Conservation (phyloP, 2,329 filamentous ascomycete genomes). For the Fusarium buxicola region DNA sequence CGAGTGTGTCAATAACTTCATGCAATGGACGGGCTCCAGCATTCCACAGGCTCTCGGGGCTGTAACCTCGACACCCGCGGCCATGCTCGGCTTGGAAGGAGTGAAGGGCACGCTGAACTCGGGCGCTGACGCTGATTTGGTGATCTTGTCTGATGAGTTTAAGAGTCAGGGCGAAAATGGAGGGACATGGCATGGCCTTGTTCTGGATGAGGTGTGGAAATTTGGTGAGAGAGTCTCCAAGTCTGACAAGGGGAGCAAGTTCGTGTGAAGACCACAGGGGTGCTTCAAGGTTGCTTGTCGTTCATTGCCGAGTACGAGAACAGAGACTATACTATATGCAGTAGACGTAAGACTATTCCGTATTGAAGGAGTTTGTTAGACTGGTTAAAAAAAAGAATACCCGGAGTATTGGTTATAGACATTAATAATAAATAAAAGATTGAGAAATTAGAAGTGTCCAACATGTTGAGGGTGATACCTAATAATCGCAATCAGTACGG, state of each 20-base stretch:
- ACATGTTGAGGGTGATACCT: background rate
- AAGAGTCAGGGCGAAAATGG: conserved; percentile 40
- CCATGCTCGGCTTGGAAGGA: conserved; percentile 76
- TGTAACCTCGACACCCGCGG: conserved; percentile 81
- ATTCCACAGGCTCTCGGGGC: conserved; percentile 76
- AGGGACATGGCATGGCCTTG: conserved; percentile 62
- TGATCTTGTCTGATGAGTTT: conserved; percentile 71
- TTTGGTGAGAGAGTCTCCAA: conserved; percentile 69
- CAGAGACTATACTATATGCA: conserved; percentile 23
- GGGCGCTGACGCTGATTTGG: conserved; percentile 76
- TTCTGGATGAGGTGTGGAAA: conserved; percentile 84
- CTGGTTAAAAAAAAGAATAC: background rate
- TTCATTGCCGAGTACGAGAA: conserved; percentile 11
- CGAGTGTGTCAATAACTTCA: conserved; percentile 85
- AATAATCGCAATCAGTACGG: background rate
- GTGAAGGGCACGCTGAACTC: conserved; percentile 74
- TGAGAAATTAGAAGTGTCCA: background rate
- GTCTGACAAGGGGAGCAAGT: conserved; percentile 25
- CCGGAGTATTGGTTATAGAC: conserved; percentile 5
- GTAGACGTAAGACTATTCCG: conserved; percentile 17
- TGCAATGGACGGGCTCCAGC: conserved; percentile 76
- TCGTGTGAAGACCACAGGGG: conserved; percentile 30
- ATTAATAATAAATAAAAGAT: conserved; percentile 11
- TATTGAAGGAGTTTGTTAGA: conserved; percentile 2
- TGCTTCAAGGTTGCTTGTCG: conserved; percentile 7